Conservation (phyloP, 2,329 filamentous ascomycete species). For the Scedosporium apiospermum region DNA sequence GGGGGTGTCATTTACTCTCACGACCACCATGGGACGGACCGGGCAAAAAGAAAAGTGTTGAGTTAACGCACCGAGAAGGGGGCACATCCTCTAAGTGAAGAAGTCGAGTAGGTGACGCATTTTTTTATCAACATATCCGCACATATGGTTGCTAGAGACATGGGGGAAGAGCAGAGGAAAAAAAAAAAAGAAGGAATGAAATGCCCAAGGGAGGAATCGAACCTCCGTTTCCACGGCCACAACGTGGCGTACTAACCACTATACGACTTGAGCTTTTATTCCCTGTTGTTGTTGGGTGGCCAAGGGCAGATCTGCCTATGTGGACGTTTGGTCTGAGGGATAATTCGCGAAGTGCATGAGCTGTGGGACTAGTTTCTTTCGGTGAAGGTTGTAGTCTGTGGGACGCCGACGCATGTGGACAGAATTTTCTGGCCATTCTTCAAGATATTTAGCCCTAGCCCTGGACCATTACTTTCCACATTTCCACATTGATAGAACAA, state of each 20-base stretch:
- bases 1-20: too few species aligned
- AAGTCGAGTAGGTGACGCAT: not conserved
- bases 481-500: too few species aligned
- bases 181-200: not conserved
- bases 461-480: too few species aligned
- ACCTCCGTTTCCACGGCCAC: conserved; percentile 1
- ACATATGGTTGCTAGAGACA: too few species aligned
- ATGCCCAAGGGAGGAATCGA: conserved; percentile 1
- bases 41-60: too few species aligned
- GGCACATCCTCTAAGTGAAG: too few species aligned
- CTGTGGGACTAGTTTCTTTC: not conserved
- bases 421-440: too few species aligned
- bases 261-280: not conserved
- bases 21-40: too few species aligned
- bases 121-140: not conserved
- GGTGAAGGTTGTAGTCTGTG: not conserved
- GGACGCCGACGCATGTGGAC: too few species aligned
- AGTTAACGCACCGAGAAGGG: too few species aligned
- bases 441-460: too few species aligned
- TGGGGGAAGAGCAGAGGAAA: not conserved
- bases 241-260: conserved; percentile 1
- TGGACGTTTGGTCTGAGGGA: not conserved
- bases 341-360: not conserved
- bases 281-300: not conserved
- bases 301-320: not conserved